Evolutionary conservation across 805 yeast genomes (phyloP).

Genomic region (Saccharomycopsis schoenii): DNA sequence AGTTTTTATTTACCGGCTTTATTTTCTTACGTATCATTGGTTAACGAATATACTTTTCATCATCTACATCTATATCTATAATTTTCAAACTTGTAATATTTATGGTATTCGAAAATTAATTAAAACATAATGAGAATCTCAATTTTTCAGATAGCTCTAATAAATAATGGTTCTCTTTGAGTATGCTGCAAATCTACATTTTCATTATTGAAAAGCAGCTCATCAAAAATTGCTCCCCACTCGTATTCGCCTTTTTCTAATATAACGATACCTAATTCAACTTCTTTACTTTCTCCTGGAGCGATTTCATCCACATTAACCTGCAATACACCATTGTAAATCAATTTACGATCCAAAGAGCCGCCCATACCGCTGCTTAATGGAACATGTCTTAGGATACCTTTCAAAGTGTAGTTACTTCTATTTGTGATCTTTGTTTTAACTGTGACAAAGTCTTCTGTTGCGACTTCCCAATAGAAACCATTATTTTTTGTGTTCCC

Average conservation of each 20-base stretch:
- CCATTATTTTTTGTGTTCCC: constrained; percentile 22
- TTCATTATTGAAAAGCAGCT: constrained; percentile 23
- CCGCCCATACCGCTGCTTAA: constrained; percentile 25
- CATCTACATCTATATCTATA: not conserved
- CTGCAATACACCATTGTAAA: constrained; percentile 69
- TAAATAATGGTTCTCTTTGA: constrained; percentile 30
- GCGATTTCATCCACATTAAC: constrained; percentile 33
- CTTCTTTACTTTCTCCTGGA: constrained; percentile 33
- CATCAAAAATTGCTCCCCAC: constrained; percentile 61
- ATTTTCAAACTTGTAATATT: not conserved
- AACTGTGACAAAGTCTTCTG: constrained; percentile 45
- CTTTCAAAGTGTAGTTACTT: constrained; percentile 32
- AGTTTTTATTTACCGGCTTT: not conserved
- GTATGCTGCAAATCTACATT: constrained; percentile 28
- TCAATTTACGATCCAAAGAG: constrained; percentile 44
- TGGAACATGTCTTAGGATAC: constrained; percentile 54
- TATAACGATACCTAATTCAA: constrained; percentile 49
- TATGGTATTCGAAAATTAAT: not conserved
- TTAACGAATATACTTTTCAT: not conserved
- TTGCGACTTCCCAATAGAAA: constrained; percentile 25
- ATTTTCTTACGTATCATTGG: too few relatives aligned
- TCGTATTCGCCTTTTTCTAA: constrained; percentile 75
- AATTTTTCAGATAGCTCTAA: constrained; percentile 19
- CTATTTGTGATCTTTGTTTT: constrained; percentile 41
- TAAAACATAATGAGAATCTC: not conserved